These are phyloP conservation scores for Cystobasidium onofrii DNA, from an alignment of 768 basidiomycete genomes.

Conservation along the genomic window DNA sequence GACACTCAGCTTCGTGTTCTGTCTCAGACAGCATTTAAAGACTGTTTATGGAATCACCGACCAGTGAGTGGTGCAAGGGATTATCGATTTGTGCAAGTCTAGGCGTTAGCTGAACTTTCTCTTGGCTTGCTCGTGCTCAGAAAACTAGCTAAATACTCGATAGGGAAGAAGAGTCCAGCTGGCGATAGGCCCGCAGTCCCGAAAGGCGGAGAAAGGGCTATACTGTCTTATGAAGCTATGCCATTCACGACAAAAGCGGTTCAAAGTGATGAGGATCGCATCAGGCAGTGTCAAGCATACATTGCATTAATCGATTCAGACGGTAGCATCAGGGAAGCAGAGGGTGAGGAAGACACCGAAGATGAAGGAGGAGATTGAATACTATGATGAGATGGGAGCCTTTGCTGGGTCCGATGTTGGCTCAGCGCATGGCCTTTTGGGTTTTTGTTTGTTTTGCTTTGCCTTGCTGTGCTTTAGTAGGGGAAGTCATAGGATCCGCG, in stretches of 20 bases:
- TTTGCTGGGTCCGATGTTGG: too few relatives aligned
- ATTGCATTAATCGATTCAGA: slow-evolving; percentile 25
- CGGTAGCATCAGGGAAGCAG: slow-evolving; percentile 14
- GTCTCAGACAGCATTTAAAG: slow-evolving; percentile 80
- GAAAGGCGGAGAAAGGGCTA: background rate
- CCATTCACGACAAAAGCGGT: background rate
- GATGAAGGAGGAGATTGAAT: slow-evolving; percentile 11
- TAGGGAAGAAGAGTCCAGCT: slow-evolving; percentile 78
- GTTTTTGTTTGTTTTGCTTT: background rate
- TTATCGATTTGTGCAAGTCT: too few relatives aligned
- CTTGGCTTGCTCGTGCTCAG: slow-evolving; percentile 47
- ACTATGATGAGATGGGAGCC: too few relatives aligned
- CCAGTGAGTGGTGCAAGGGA: slow-evolving; percentile 53
- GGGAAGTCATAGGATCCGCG: too few relatives aligned
- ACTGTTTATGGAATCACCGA: slow-evolving; percentile 73
- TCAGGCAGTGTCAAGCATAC: background rate
- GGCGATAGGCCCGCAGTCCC: slow-evolving; percentile 57
- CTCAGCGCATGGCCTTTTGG: too few relatives aligned
- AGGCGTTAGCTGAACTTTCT: too few relatives aligned
- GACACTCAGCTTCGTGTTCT: slow-evolving; percentile 71
- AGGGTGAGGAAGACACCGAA: background rate
- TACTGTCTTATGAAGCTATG: background rate
- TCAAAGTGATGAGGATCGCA: background rate
- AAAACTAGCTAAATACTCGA: slow-evolving; percentile 79
- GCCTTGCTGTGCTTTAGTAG: background rate